These are phyloP conservation scores for Didymosphaeria variabile DNA, from an alignment of 2,329 filamentous ascomycete species.

Conservation along the genomic window DNA sequence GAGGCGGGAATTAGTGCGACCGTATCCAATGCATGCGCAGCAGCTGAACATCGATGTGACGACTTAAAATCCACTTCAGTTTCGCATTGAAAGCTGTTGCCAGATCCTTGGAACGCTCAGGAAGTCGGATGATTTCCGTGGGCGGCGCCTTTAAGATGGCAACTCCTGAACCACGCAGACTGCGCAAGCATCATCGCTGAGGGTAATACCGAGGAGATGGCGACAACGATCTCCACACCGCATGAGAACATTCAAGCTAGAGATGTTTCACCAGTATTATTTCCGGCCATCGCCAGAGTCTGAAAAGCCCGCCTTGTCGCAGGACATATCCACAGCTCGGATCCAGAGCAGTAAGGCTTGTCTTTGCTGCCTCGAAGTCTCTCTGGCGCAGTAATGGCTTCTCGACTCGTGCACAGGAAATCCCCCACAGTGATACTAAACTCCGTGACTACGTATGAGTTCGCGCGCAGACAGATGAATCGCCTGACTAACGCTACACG, in stretches of 20 bases:
- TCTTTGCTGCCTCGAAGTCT: neutral
- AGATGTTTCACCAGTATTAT: neutral
- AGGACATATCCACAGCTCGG: neutral
- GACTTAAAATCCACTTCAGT: neutral
- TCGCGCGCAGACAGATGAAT: neutral
- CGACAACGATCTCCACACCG: neutral
- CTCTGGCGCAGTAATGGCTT: neutral
- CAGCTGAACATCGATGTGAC: slow-evolving; percentile 19
- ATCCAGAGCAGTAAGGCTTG: neutral
- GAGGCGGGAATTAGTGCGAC: slow-evolving; percentile 22
- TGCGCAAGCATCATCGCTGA: neutral
- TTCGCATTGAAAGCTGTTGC: neutral
- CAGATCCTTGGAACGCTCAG: neutral
- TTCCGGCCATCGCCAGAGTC: neutral
- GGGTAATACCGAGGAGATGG: neutral
- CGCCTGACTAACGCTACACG: neutral
- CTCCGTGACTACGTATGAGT: slow-evolving; percentile 1
- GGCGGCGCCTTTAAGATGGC: neutral
- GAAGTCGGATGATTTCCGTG: neutral
- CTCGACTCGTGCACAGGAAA: neutral
- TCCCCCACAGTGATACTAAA: neutral
- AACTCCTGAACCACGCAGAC: neutral
- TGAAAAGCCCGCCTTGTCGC: neutral
- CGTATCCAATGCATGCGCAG: slow-evolving; percentile 18
- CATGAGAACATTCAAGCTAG: neutral